Base-by-base conservation (phyloP, 768 basidiomycete genomes). In the Leccinum olivaceopallidum region DNA sequence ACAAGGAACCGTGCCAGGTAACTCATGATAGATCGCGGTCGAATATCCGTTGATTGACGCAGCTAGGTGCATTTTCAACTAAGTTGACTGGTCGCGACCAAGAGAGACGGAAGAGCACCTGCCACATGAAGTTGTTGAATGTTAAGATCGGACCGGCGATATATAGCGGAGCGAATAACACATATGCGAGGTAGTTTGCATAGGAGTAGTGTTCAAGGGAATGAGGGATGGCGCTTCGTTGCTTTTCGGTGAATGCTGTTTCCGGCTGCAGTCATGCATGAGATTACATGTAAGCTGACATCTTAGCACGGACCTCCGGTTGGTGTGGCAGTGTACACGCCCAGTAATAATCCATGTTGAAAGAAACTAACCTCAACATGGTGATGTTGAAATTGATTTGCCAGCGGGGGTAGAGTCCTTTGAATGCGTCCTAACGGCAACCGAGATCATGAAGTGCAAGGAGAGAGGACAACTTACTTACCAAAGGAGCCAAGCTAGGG, bases 111-210 rank as follows among this genome's bases (percentile, higher is more conserved):
- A 14, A 51, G 69, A 82, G 61, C 42, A 94, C 94, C 86, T 98
- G 96, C 87, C 89, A 92, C 67, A 93, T 77, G 71, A 94, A 98
- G 72, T 97, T 93, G 69, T 96, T 96, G 80, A 94, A 98, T 0
- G 95, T 90, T 72, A 98, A 85, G 65, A 98, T 95, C 0, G 97
- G 97, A 0, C 97, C 96, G 2, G 92, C 95, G 55, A 98, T 91
- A 71, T 98, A 99, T 12, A 98, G 78, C 2, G 97, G 95, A 1
- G 95, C 86, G 69, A 98, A 99, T 8, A 98, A 76, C n/a, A 83
- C 80, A 69, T 98, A 98, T 24, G 90, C 81, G 10, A 97, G 56
- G 71, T 93, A 96, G 68, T 90, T 89, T 18, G 76, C 53, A 64
- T 85, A 88, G 2, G 84, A 82, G 70, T 95, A 97, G 55, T 80